These are phyloP conservation scores for Diutina neorugosa DNA, from an alignment of 1,139 yeast species.

Conservation along the genomic window DNA sequence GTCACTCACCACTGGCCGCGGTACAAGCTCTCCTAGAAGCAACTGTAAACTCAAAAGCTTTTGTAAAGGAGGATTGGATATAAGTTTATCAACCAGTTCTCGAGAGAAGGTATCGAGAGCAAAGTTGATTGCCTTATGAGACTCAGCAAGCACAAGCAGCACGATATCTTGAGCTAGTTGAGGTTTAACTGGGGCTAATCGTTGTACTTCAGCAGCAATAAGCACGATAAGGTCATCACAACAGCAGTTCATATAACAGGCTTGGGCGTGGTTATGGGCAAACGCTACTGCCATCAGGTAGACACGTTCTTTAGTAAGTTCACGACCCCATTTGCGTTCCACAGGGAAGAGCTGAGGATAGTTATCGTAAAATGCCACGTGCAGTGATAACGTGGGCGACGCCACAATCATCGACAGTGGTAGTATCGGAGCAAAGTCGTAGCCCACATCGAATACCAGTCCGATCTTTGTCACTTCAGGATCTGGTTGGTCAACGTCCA, in stretches of 20 bases:
- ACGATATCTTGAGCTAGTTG: slow-evolving; percentile 14
- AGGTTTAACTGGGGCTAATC: neutral
- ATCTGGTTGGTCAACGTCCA: neutral
- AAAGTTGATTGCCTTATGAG: slow-evolving; percentile 59
- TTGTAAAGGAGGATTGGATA: slow-evolving; percentile 66
- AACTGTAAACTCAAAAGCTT: slow-evolving; percentile 53
- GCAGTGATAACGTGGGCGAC: neutral
- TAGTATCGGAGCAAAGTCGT: neutral
- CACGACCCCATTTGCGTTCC: neutral
- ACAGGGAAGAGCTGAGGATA: neutral
- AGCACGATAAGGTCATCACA: slow-evolving; percentile 53
- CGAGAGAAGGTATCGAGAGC: slow-evolving; percentile 49
- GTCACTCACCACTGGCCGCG: slow-evolving; percentile 38
- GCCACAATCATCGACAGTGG: neutral
- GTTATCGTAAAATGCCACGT: neutral
- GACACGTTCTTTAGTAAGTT: neutral
- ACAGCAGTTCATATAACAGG: slow-evolving; percentile 52
- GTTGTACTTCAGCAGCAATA: neutral
- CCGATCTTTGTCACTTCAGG: neutral
- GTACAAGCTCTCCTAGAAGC: slow-evolving; percentile 46
- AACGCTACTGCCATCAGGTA: slow-evolving; percentile 25
- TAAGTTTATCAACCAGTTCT: slow-evolving; percentile 58
- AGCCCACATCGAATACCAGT: neutral
- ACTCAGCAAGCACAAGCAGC: slow-evolving; percentile 42
- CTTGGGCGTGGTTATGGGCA: slow-evolving; percentile 53